Base-by-base conservation (phyloP, 352 stramenopile species). In the Globisporangium solare region DNA sequence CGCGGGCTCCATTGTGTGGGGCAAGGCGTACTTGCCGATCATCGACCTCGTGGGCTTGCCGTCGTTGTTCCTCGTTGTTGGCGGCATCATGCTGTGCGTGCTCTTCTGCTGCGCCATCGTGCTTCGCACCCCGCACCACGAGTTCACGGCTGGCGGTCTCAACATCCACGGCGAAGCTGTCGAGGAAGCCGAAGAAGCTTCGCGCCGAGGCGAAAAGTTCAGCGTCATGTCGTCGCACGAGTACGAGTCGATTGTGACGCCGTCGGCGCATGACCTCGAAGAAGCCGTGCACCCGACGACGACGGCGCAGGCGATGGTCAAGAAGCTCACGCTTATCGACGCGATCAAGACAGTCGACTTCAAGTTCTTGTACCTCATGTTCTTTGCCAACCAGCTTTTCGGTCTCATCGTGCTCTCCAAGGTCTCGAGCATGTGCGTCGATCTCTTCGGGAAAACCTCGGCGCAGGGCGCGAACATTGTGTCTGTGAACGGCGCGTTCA, bases 341-440 rank as follows among this genome's bases (percentile, higher is more conserved):
- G 74, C 74, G 42, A 66, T 86, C 60, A 67, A 82, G 60, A 79
- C 75, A 10, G 58, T 69, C 47, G 77, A 88, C 52, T 86, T 73
- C 63, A 61, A 76, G 53, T 79, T 82, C 67, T 60, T 88, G 41
- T 88, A 86, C 64, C 64, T 88, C 49, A 84, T 83, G 73, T 81
- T 86, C 62, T 83, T 81, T 46, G 69, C 58, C 51, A 82, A 80
- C 59, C 76, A 84, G 67, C 66, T 83, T 21, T 88, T 81, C 46
- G 75, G 77, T 13, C 71, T 84, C 48, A 82, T 86, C 46, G 73
- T 84, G 47, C 75, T 88, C 46, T 86, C 77, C 5, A 77, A 75
- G 56, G 64, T 88, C 12, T 79, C 71, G 43, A 64, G 56, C 41
- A 85, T 87, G 74, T 80, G 70, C 47, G 66, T 63, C 1, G 70